A percentile compares a stretch with the other conserved stretches of the same genome.
Conservation (phyloP, 2,329 filamentous ascomycete species). For the Penicillium sp. region DNA sequence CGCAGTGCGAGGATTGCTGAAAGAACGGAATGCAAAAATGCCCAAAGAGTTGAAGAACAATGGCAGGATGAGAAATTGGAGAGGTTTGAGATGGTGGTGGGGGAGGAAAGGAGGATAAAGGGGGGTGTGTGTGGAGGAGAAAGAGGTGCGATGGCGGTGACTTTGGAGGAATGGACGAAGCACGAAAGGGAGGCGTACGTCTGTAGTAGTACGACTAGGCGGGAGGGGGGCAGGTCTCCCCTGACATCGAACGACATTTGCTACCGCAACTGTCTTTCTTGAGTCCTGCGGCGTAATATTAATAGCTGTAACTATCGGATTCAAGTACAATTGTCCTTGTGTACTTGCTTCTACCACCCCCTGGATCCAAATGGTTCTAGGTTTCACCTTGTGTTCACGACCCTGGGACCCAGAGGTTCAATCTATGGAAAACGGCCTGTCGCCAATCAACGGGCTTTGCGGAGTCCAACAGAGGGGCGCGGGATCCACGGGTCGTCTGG, state of each 20-base stretch:
- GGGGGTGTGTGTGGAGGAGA: background rate
- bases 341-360: background rate
- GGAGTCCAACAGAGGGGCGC: background rate
- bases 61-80: constrained; percentile 12
- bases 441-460: constrained; percentile 18
- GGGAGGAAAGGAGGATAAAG: background rate
- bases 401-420: constrained; percentile 3
- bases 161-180: background rate
- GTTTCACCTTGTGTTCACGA: background rate
- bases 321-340: background rate
- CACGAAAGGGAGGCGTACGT: no score
- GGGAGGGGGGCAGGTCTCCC: background rate
- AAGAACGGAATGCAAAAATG: constrained; percentile 6
- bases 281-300: background rate
- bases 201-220: no score
- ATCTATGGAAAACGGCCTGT: constrained; percentile 27
- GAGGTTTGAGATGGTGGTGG: background rate
- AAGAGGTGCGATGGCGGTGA: background rate
- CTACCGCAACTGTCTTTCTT: background rate
- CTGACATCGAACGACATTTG: background rate
- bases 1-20: constrained; percentile 29
- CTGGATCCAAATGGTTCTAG: background rate
- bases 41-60: constrained; percentile 5
- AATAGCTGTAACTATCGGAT: background rate
- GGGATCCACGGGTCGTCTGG: constrained; percentile 3